These are phyloP conservation scores for Pyrenopolyporus hunteri DNA, from an alignment of 495 filamentous ascomycete species.

Conservation along the genomic window DNA sequence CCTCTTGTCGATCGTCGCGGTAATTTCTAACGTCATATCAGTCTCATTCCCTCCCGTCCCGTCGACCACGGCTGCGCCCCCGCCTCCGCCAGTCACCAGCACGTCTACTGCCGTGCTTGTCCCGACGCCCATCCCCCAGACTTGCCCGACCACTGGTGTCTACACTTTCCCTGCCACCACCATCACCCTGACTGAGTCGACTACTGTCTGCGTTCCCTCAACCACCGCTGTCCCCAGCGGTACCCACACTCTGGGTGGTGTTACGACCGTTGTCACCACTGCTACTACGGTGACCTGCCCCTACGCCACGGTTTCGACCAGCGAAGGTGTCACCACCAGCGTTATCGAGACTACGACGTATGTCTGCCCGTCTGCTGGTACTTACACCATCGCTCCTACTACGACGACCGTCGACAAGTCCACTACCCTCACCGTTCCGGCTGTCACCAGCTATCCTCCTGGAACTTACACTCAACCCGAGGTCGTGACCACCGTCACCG, in stretches of 20 bases:
- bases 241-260: slow-evolving; percentile 75
- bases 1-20: not conserved
- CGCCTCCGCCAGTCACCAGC: not conserved
- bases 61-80: slow-evolving; percentile 37
- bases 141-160: slow-evolving; percentile 71
- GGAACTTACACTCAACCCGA: slow-evolving; percentile 77
- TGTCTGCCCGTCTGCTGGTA: slow-evolving; percentile 78
- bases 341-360: slow-evolving; percentile 75
- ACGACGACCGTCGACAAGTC: slow-evolving; percentile 63
- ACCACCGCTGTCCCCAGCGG: slow-evolving; percentile 68
- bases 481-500: slow-evolving; percentile 69
- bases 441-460: slow-evolving; percentile 66
- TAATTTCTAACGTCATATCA: slow-evolving; percentile 24
- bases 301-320: slow-evolving; percentile 68
- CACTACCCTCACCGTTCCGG: slow-evolving; percentile 69
- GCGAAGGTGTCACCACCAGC: slow-evolving; percentile 69
- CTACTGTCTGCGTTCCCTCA: slow-evolving; percentile 69
- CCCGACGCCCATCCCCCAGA: slow-evolving; percentile 70
- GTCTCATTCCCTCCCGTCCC: slow-evolving; percentile 48
- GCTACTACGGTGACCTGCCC: slow-evolving; percentile 76
- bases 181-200: slow-evolving; percentile 67
- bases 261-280: slow-evolving; percentile 74
- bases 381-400: slow-evolving; percentile 78
- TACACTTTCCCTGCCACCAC: slow-evolving; percentile 85
- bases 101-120: slow-evolving; percentile 51